Conservation (phyloP, 371 early-diverging fungal genomes). For the Apophysomyces elegans region DNA sequence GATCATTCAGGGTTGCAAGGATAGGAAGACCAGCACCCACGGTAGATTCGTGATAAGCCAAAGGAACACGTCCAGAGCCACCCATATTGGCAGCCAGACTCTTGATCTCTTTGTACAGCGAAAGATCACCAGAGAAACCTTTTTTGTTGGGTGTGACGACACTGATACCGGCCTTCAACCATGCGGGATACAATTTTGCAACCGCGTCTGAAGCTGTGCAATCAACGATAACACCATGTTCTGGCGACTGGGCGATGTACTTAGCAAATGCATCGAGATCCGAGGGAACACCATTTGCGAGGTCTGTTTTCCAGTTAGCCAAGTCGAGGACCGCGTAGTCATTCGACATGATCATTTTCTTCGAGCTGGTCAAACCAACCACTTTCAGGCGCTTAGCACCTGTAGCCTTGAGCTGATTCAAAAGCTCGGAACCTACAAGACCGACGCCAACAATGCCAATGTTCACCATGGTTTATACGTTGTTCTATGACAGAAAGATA, state of each 20-base stretch:
- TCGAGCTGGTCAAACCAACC: constrained; percentile 74
- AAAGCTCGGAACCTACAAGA: constrained; percentile 89
- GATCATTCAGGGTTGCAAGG: constrained; percentile 86
- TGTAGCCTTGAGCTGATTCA: constrained; percentile 67
- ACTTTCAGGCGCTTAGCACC: constrained; percentile 41
- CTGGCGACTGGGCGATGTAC: constrained; percentile 50
- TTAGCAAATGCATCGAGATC: constrained; percentile 59
- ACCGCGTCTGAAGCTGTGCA: constrained; percentile 87
- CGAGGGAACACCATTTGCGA: constrained; percentile 34
- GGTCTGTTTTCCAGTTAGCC: constrained; percentile 36
- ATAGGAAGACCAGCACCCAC: constrained; percentile 99
- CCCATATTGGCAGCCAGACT: constrained; percentile 47
- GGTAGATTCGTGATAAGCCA: constrained; percentile 91
- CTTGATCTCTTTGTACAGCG: constrained; percentile 75
- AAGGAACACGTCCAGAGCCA: constrained; percentile 42
- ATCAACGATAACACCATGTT: constrained; percentile 81
- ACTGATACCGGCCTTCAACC: constrained; percentile 80
- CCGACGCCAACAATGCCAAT: constrained; percentile 94
- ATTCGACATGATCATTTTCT: constrained; percentile 61
- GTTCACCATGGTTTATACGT: constrained; percentile 53
- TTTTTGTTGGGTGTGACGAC: constrained; percentile 98
- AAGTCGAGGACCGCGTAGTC: constrained; percentile 36
- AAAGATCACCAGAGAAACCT: constrained; percentile 80
- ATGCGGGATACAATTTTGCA: constrained; percentile 81
- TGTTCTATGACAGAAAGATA: neutral